phyloP scores from a whole-genome alignment of 2,329 filamentous ascomycete species.

The Sordariomycetes sp. region DNA sequence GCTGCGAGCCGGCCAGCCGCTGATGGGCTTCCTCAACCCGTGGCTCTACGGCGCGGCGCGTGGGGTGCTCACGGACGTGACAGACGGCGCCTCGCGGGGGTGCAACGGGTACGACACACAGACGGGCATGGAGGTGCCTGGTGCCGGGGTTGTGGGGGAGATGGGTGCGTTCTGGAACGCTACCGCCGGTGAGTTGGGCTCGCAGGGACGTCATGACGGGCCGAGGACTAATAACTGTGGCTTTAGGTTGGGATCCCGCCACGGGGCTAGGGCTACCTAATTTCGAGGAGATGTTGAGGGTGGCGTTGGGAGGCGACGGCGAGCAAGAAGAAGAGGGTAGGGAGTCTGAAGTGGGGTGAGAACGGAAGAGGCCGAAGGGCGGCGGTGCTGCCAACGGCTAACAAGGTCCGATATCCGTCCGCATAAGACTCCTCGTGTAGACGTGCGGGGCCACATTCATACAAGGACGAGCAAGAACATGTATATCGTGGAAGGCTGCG shows the following conservation, averaged over 20 bases:
- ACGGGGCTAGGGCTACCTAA: conserved; percentile 28
- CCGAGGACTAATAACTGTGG: background rate
- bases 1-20: conserved; percentile 37
- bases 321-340: background rate
- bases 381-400: background rate
- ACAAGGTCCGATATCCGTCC: too few species aligned
- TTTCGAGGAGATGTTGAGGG: background rate
- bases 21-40: conserved; percentile 51
- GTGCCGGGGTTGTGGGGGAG: conserved; percentile 14
- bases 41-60: conserved; percentile 38
- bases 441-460: too few species aligned
- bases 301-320: background rate
- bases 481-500: too few species aligned
- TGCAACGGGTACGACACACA: conserved; percentile 10
- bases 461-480: too few species aligned
- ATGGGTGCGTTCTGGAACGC: conserved; percentile 17
- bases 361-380: background rate
- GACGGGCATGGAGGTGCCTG: conserved; percentile 12
- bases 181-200: conserved; percentile 17
- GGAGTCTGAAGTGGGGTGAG: background rate
- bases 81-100: background rate
- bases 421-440: too few species aligned
- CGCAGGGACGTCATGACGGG: conserved; percentile 13
- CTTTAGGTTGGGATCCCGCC: conserved; percentile 23
- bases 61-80: conserved; percentile 23